Conservation (phyloP, 106 monocot genomes). For the Platanthera guangdongensis region DNA sequence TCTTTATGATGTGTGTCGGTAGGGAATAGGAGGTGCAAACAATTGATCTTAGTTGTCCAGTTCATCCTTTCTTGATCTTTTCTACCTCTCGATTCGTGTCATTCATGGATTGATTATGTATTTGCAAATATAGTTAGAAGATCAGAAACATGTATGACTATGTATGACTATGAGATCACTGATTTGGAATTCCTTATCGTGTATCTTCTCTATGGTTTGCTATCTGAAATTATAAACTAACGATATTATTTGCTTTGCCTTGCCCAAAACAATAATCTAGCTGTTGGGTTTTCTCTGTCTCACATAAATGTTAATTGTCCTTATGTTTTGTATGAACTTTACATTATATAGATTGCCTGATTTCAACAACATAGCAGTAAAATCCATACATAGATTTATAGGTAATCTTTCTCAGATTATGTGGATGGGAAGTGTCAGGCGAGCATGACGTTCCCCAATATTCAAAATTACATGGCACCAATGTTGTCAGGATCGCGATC, state of each 20-base stretch:
- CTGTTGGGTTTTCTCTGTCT: background rate
- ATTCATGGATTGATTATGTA: too few species aligned
- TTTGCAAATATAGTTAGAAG: background rate
- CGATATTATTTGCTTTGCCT: background rate
- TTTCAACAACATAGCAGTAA: background rate
- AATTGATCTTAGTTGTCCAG: background rate
- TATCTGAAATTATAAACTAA: background rate
- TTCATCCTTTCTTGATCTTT: too few species aligned
- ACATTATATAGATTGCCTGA: background rate
- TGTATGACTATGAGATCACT: background rate
- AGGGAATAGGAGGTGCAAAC: background rate
- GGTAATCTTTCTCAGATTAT: conserved; percentile 40
- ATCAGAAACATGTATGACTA: background rate
- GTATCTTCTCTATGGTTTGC: background rate
- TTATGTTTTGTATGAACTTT: background rate
- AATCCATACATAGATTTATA: background rate
- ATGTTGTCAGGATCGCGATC: too few species aligned
- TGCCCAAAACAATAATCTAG: background rate
- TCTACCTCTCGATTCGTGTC: too few species aligned
- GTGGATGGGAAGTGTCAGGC: conserved; percentile 92
- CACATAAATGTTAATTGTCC: background rate
- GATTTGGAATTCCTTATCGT: background rate
- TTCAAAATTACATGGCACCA: conserved; percentile 52
- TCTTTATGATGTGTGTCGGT: background rate
- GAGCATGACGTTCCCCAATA: conserved; percentile 66